Evolutionary conservation across 208 protist genomes (phyloP), one percentile per base, ranked within the genome.

Genomic region (Crithidia fasciculata): DNA sequence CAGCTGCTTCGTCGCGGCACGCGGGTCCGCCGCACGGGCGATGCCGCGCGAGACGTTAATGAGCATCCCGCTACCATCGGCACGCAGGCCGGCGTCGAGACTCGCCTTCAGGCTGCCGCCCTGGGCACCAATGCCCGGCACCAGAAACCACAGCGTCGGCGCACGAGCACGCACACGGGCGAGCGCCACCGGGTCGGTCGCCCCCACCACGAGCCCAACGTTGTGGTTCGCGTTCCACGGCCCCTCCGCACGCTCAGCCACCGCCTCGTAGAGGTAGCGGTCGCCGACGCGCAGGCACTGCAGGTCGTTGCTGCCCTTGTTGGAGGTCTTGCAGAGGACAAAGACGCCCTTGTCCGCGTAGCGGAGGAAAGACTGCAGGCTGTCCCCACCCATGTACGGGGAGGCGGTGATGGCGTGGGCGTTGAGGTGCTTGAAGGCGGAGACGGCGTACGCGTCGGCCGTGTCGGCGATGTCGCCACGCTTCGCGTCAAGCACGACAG

Each of bases 371-470:
- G 92, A 84, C 41, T 82, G 62, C 5, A 96, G 86, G 44, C 87
- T 93, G 79, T 96, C 92, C 2, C 82, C 81, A 64, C 92, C 92
- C 92, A 96, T 96, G 82, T 96, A 96, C 39, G 92, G 89, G 5
- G 92, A 91, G 16, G 82, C 89, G 8, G 92, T 96, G 75, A 96
- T 92, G 61, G 92, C 92, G 80, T 96, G 87, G 4, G 88, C 89
- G 18, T 81, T 60, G 37, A 96, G 82, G 76, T 92, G 87, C 63
- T 84, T 74, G 69, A 94, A 96, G 68, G 92, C 89, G 10, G 92
- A 94, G 49, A 71, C 80, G 18, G 92, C 92, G 74, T 96, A 96
- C 44, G 92, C 89, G 36, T 93, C 89, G 36, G 92, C 92, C 55
- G 92, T 96, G 60, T 81, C 87, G 7, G 92, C 92, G 60, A 96